phyloP scores from a whole-genome alignment of 371 early-diverging fungal species.

The Rhizopus sp. region DNA sequence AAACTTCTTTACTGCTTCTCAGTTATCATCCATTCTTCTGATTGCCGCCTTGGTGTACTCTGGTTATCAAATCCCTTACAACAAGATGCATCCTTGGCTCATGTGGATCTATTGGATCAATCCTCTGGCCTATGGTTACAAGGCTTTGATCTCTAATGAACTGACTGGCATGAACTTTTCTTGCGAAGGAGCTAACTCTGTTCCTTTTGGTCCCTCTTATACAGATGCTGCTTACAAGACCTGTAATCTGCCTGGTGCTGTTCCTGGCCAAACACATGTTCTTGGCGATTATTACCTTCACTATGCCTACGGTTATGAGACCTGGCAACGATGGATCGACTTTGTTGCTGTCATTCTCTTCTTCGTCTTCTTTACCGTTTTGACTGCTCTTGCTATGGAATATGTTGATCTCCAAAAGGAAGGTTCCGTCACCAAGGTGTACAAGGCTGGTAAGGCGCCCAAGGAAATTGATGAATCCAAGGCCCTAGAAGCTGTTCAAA shows the following conservation, averaged over 20 bases:
- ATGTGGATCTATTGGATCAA: slow-evolving; percentile 73
- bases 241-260: slow-evolving; percentile 54
- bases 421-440: slow-evolving; percentile 57
- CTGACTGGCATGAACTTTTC: slow-evolving; percentile 43
- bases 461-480: slow-evolving; percentile 26
- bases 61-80: slow-evolving; percentile 66
- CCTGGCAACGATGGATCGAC: slow-evolving; percentile 53
- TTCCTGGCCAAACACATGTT: slow-evolving; percentile 46
- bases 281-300: slow-evolving; percentile 56
- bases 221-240: slow-evolving; percentile 52
- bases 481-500: slow-evolving; percentile 11
- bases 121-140: slow-evolving; percentile 67
- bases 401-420: slow-evolving; percentile 47
- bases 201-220: slow-evolving; percentile 49
- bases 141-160: slow-evolving; percentile 68
- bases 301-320: slow-evolving; percentile 32
- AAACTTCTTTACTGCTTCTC: slow-evolving; percentile 60
- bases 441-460: slow-evolving; percentile 43
- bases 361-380: slow-evolving; percentile 51
- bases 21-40: slow-evolving; percentile 54
- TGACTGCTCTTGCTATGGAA: slow-evolving; percentile 57
- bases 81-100: slow-evolving; percentile 69
- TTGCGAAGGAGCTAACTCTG: slow-evolving; percentile 45
- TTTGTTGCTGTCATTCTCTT: slow-evolving; percentile 58
- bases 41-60: slow-evolving; percentile 59